Evolutionary conservation across 345 rosid genomes (phyloP), one percentile per base, ranked within the genome.

Genomic region (Hibiscus syriacus): DNA sequence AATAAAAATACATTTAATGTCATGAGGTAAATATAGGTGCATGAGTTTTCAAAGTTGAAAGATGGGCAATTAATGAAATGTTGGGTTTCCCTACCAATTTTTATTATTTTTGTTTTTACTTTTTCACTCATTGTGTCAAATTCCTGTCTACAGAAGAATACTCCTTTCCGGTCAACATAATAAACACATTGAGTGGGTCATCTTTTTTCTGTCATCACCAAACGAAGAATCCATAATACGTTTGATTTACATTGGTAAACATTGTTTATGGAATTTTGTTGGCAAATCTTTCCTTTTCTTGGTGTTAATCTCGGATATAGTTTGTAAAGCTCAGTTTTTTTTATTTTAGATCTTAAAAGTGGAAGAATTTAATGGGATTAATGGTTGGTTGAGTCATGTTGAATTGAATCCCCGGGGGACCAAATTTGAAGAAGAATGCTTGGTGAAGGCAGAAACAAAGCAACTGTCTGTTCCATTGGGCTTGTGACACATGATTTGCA

Each of bases 401-500:
- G n/a, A n/a, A n/a, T n/a, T 45, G 7, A 16, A n/a, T 14, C 50
- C 14, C 6, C 14, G 19, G 19, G 50, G 48, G 50, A 45, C 50
- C 50, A 16, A 48, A 48, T 1, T 38, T 45, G 0, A 49, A 49
- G 62, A 27, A 19, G 14, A 45, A 23, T 43, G 54, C 71, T 60
- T 70, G 76, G 76, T 73, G 66, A 72, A 52, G 69, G 75, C 72
- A 65, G 49, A 25, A 70, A 69, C 64, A 72, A 75, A 71, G 48
- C 67, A 69, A 69, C 67, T 71, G 80, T 59, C 64, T 25, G 73
- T 65, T 56, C 76, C 72, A 9, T 50, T 50, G 23, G 54, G 54
- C 23, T 2, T 49, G 54, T 49, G 54, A 82, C 90, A 80, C 84
- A 85, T 85, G 84, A 82, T 83, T 83, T 80, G 80, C 74, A 76